Evolutionary conservation across 2,329 filamentous ascomycete species (phyloP).

Genomic region (Colletotrichum horii): DNA sequence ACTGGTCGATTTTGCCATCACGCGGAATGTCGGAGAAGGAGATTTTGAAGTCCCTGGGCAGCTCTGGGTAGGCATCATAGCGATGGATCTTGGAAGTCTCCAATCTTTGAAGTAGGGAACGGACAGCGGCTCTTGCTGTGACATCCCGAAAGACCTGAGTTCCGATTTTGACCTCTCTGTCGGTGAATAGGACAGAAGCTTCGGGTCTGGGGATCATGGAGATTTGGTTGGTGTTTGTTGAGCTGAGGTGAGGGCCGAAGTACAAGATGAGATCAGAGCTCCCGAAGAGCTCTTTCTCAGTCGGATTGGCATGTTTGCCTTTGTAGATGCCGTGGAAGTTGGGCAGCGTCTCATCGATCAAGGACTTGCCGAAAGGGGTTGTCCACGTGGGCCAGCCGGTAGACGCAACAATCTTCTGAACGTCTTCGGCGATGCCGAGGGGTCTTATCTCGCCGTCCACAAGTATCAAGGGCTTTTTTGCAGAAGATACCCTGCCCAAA

Average conservation of each 20-base stretch:
- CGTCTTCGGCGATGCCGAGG: background rate
- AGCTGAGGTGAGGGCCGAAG: slow-evolving; percentile 9
- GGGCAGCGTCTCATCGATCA: background rate
- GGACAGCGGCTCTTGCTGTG: slow-evolving; percentile 23
- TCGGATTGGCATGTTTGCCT: slow-evolving; percentile 26
- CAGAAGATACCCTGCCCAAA: slow-evolving; percentile 43
- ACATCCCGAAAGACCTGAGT: slow-evolving; percentile 34
- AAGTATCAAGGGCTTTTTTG: background rate
- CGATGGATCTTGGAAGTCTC: slow-evolving; percentile 26
- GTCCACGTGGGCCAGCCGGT: slow-evolving; percentile 10
- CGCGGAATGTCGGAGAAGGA: slow-evolving; percentile 18
- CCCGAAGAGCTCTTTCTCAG: background rate
- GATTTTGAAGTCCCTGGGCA: slow-evolving; percentile 29
- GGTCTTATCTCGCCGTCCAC: slow-evolving; percentile 3
- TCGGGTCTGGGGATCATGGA: background rate
- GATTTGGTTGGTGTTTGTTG: background rate
- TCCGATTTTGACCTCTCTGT: slow-evolving; percentile 25
- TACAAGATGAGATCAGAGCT: slow-evolving; percentile 21
- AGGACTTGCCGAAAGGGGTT: background rate
- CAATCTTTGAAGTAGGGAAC: slow-evolving; percentile 25
- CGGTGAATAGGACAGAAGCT: slow-evolving; percentile 29
- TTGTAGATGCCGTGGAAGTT: background rate
- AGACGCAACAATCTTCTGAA: background rate
- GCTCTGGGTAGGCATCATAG: slow-evolving; percentile 30
- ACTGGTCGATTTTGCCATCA: slow-evolving; percentile 48